Evolutionary conservation across 2,329 filamentous ascomycete genomes (phyloP).

Genomic region (Kalaharituber pfeilii): DNA sequence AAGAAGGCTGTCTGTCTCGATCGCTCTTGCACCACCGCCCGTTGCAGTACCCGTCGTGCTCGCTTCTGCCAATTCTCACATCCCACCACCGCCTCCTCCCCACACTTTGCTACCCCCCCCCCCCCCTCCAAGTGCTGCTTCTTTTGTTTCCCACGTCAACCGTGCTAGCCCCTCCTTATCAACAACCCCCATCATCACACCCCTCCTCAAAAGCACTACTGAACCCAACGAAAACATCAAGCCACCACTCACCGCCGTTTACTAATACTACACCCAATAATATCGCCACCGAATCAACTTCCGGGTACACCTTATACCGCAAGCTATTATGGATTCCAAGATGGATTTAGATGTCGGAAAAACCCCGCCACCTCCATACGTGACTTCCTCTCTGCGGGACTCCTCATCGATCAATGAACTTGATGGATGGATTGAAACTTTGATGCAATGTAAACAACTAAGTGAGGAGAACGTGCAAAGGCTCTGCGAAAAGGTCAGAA

Average conservation of each 20-base stretch:
- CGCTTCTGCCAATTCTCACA: background rate
- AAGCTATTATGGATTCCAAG: slow-evolving; percentile 65
- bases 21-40: too few species aligned
- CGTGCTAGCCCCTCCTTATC: background rate
- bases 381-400: slow-evolving; percentile 41
- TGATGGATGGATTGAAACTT: slow-evolving; percentile 94
- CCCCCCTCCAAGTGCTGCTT: background rate
- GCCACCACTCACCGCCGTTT: background rate
- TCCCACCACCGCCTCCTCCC: background rate
- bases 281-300: background rate
- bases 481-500: slow-evolving; percentile 83
- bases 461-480: slow-evolving; percentile 86
- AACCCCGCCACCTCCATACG: slow-evolving; percentile 57
- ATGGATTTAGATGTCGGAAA: slow-evolving; percentile 91
- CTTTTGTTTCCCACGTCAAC: background rate
- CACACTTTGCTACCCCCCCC: background rate
- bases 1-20: too few species aligned
- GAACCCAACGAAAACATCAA: background rate
- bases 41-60: too few species aligned
- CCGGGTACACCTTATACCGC: background rate
- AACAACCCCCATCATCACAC: background rate
- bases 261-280: too few species aligned
- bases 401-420: slow-evolving; percentile 80
- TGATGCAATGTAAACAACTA: slow-evolving; percentile 98
- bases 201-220: background rate